Conservation (phyloP, 2,329 filamentous ascomycete species). For the Fusarium algeriense region DNA sequence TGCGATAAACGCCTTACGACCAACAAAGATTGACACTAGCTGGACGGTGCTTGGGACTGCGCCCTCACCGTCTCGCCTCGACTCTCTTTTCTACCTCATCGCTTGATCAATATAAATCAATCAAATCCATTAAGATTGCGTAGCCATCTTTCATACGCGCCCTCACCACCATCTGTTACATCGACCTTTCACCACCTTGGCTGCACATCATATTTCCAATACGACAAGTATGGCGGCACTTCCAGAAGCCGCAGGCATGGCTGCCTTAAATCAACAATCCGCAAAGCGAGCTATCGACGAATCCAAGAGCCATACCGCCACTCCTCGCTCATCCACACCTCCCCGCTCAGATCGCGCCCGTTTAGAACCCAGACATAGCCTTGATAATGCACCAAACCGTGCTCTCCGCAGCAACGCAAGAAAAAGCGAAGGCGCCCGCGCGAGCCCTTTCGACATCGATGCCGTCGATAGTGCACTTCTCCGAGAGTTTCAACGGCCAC, state of each 20-base stretch:
- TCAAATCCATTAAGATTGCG: conserved; percentile 10
- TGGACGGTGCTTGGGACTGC: conserved; percentile 43
- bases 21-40: conserved; percentile 42
- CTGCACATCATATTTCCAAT: conserved; percentile 18
- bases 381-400: conserved; percentile 51
- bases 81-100: conserved; percentile 20
- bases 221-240: conserved; percentile 52
- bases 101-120: conserved; percentile 8
- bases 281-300: conserved; percentile 53
- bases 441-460: conserved; percentile 61
- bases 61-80: conserved; percentile 40
- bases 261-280: conserved; percentile 49
- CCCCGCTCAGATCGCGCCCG: conserved; percentile 59
- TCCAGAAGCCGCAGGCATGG: conserved; percentile 45
- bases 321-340: conserved; percentile 58
- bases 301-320: conserved; percentile 48
- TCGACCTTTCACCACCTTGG: conserved; percentile 10
- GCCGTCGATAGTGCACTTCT: conserved; percentile 64
- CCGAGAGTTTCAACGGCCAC: conserved; percentile 63
- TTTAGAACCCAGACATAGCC: conserved; percentile 57
- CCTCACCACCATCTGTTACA: conserved; percentile 18
- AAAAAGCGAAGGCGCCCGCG: conserved; percentile 53
- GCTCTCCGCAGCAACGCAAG: conserved; percentile 53
- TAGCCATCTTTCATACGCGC: conserved; percentile 13
- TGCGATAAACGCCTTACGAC: conserved; percentile 44